Evolutionary conservation across 768 basidiomycete species (phyloP).

Genomic region (Mycena rebaudengoi): DNA sequence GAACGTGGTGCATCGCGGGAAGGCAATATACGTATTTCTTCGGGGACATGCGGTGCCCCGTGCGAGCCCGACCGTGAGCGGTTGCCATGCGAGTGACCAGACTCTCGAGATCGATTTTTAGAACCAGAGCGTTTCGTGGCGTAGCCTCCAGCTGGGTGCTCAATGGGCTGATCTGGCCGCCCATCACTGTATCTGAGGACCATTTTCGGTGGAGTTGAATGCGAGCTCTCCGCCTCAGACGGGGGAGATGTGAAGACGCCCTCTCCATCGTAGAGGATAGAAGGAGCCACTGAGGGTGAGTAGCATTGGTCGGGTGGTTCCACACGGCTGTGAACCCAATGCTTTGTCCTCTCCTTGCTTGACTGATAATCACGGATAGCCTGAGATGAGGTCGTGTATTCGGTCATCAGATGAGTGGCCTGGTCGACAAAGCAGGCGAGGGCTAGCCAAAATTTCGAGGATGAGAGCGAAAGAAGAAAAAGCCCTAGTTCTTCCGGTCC

Average conservation of each 20-base stretch:
- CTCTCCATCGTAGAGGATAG: slow-evolving; percentile 52
- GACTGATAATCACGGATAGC: slow-evolving; percentile 65
- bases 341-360: slow-evolving; percentile 67
- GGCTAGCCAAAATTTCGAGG: slow-evolving; percentile 8
- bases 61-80: slow-evolving; percentile 52
- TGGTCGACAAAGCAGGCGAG: slow-evolving; percentile 22
- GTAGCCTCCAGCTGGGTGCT: slow-evolving; percentile 47
- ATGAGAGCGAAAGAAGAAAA: slow-evolving; percentile 29
- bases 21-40: slow-evolving; percentile 71
- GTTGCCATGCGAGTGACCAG: slow-evolving; percentile 42
- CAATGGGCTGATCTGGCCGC: slow-evolving; percentile 69
- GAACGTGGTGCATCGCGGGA: slow-evolving; percentile 50
- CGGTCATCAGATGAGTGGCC: slow-evolving; percentile 21
- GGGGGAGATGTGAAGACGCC: slow-evolving; percentile 49
- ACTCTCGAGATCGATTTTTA: slow-evolving; percentile 33
- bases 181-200: slow-evolving; percentile 74
- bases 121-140: slow-evolving; percentile 28
- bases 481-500: slow-evolving; percentile 16
- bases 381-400: slow-evolving; percentile 53
- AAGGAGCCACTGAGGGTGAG: slow-evolving; percentile 69
- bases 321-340: slow-evolving; percentile 66
- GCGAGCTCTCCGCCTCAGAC: slow-evolving; percentile 58
- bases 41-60: slow-evolving; percentile 49
- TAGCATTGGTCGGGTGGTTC: slow-evolving; percentile 47
- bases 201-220: slow-evolving; percentile 75